Evolutionary conservation across 345 rosid genomes (phyloP).

Genomic region (Eucalyptus dawsonii): DNA sequence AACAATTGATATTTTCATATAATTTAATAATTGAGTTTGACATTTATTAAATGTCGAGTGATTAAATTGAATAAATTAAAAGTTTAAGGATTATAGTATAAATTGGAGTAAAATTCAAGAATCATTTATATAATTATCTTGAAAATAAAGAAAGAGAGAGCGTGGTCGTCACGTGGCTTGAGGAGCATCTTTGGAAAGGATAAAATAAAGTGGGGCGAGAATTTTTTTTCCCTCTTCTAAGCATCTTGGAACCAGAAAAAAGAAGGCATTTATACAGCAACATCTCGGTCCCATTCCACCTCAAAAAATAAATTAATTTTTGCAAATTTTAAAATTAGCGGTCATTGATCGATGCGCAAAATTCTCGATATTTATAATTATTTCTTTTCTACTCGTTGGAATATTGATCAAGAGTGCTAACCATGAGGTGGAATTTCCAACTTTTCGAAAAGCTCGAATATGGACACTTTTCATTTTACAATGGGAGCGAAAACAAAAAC

Average conservation of each 20-base stretch:
- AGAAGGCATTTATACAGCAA: background rate
- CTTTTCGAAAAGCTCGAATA: background rate
- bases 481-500: background rate
- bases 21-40: too few relatives aligned
- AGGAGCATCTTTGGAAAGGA: background rate
- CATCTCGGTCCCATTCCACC: background rate
- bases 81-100: fast-evolving
- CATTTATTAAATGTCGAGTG: too few relatives aligned
- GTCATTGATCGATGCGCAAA: background rate
- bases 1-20: too few relatives aligned
- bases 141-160: background rate
- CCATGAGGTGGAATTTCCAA: background rate
- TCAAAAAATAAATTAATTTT: background rate
- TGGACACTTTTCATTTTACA: background rate
- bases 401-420: background rate
- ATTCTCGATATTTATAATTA: background rate
- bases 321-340: background rate
- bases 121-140: background rate
- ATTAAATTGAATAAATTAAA: too few relatives aligned
- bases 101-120: fast-evolving
- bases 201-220: background rate
- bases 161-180: background rate
- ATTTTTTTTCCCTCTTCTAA: background rate
- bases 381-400: background rate
- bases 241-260: background rate